Evolutionary conservation across 192 early-diverging fungal genomes (phyloP).

Genomic region (Obelidium mucronatum): DNA sequence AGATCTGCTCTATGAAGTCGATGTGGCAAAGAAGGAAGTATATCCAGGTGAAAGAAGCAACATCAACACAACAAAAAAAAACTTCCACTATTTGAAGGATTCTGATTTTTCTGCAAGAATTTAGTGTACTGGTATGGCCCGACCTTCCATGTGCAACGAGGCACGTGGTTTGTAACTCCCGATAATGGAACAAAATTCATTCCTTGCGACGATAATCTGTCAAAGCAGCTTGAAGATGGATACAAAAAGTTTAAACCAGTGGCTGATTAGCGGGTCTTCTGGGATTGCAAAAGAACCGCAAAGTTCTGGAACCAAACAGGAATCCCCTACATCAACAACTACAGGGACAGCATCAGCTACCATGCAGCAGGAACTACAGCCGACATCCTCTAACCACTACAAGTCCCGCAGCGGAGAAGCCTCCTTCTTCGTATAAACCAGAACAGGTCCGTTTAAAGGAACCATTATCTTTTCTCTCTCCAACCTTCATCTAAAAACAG

Average conservation of each 20-base stretch:
- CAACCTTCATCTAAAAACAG: slow-evolving; percentile 26
- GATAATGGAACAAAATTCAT: slow-evolving; percentile 67
- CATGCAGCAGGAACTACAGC: neutral
- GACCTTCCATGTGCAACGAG: slow-evolving; percentile 79
- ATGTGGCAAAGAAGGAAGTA: slow-evolving; percentile 72
- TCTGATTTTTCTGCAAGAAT: neutral
- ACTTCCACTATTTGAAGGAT: neutral
- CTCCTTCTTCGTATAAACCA: slow-evolving; percentile 18
- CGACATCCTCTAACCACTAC: no score
- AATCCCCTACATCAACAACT: no score
- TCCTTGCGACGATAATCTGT: slow-evolving; percentile 84
- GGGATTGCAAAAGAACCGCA: no score
- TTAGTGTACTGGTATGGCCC: slow-evolving; percentile 85
- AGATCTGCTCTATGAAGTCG: slow-evolving; percentile 82
- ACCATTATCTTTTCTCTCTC: neutral
- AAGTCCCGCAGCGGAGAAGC: neutral
- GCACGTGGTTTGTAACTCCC: slow-evolving; percentile 80
- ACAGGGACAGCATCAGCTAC: no score
- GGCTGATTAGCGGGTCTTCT: neutral
- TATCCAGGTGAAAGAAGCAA: slow-evolving; percentile 65
- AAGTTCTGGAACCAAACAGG: no score
- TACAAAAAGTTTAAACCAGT: slow-evolving; percentile 71
- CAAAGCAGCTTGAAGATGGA: slow-evolving; percentile 82
- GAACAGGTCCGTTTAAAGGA: slow-evolving; percentile 34
- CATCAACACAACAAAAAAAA: no score